These are phyloP conservation scores for Suillus variegatus DNA, from an alignment of 768 basidiomycete species.

Conservation along the genomic window DNA sequence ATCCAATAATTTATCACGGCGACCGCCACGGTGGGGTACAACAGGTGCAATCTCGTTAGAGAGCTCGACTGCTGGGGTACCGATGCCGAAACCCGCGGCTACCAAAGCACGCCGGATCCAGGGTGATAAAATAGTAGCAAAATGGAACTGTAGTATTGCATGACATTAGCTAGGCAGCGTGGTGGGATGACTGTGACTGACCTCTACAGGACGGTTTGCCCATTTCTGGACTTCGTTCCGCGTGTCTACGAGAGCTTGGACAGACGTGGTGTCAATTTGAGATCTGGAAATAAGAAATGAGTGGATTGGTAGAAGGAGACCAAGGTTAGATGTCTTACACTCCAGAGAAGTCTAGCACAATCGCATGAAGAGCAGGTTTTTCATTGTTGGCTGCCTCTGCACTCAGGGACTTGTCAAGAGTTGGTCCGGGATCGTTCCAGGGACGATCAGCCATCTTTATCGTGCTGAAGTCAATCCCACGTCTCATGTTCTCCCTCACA, in stretches of 20 bases:
- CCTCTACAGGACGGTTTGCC: constrained; percentile 75
- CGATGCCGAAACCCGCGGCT: constrained; percentile 88
- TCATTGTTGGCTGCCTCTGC: constrained; percentile 52
- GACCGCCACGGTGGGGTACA: constrained; percentile 58
- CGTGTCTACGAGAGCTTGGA: constrained; percentile 90
- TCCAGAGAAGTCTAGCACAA: constrained; percentile 89
- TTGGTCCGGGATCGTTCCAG: constrained; percentile 93
- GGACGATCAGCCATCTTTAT: constrained; percentile 69
- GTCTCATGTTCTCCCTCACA: constrained; percentile 74
- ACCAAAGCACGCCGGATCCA: constrained; percentile 91
- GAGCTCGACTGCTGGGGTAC: constrained; percentile 41
- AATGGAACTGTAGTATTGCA: constrained; percentile 73
- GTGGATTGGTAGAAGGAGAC: not conserved
- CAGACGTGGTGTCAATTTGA: constrained; percentile 89
- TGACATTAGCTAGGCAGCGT: not conserved
- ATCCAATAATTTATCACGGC: constrained; percentile 27
- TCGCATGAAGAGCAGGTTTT: constrained; percentile 74
- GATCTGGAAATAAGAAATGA: constrained; percentile 45
- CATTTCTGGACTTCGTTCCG: constrained; percentile 85
- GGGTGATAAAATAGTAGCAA: constrained; percentile 86
- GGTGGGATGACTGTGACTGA: constrained; percentile 26
- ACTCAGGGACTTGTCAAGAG: constrained; percentile 42
- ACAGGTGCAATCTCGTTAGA: constrained; percentile 75
- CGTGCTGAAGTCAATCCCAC: constrained; percentile 71
- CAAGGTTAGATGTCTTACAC: constrained; percentile 50